Evolutionary conservation across 176 grass and related monocot species (phyloP), one percentile per base, ranked within the genome.

Genomic region (Ensete ventricosum): DNA sequence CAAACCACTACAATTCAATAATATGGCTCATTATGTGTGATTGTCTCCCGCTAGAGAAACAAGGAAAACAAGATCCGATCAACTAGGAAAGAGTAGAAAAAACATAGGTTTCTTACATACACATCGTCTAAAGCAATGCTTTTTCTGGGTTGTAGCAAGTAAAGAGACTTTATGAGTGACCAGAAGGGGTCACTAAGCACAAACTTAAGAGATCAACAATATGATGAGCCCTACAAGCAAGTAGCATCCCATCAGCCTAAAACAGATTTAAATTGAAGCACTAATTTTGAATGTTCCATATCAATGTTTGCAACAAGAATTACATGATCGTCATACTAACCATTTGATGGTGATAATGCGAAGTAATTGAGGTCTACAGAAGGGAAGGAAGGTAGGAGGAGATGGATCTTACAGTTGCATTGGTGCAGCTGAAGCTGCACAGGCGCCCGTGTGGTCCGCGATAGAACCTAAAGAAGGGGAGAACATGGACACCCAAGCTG

Each of bases 381-480:
- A 43, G 34, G 67, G 71, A 77, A 21, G 34, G 29, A 57, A 73
- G 64, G 16, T 59, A 14, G 21, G 34, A 55, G 62, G 60, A 7
- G 25, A 34, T 43, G 72, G 76, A 76, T 72, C 86, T 82, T 88
- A 99, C 95, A 0, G 95, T 99, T 84, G 91, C 86, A 75, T 87
- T 94, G 23, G 95, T 99, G 78, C 95, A 99, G 75, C 95, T 99
- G 88, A 99, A 99, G 82, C 95, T 91, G 48, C 90, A 94, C 26
- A 99, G 76, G 1, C 83, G 78, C 19, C 95, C 95, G 53, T 99
- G 86, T 24, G 84, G 86, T 84, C 95, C 95, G 52, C 88, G 83
- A 55, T 94, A 99, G 81, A 99, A 94, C 83, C 91, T 85, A 75
- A 99, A 99, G 82, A 99, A 99, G 4, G 95, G 95, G 2, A 99